Conservation (phyloP, 139 green algal genomes). For the Gonium pectorale region DNA sequence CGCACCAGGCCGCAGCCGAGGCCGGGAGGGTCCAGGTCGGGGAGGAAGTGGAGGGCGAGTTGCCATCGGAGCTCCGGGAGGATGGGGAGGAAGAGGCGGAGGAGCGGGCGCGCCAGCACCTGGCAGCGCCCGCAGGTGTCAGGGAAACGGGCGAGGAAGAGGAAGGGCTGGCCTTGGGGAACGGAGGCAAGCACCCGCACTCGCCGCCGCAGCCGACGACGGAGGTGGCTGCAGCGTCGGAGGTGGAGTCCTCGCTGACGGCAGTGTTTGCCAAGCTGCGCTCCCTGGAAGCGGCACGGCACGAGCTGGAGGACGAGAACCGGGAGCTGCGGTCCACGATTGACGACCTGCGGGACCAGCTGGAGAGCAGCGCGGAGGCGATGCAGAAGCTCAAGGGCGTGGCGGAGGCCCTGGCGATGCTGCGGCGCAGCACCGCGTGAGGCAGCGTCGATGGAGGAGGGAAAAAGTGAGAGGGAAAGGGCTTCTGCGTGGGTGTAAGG, state of each 20-base stretch:
- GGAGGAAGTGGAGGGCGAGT: not conserved
- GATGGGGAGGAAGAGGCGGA: not conserved
- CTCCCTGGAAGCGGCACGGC: conserved; percentile 8
- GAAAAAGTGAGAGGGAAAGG: too few relatives aligned
- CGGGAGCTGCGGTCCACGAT: conserved; percentile 18
- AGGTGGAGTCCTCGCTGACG: conserved; percentile 15
- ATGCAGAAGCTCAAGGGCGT: conserved; percentile 38
- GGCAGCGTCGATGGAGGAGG: too few relatives aligned
- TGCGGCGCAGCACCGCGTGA: conserved; percentile 16
- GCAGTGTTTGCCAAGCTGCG: conserved; percentile 26
- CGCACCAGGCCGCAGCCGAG: not conserved
- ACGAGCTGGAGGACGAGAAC: conserved; percentile 40
- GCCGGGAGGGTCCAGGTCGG: not conserved
- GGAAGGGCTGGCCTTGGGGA: not conserved
- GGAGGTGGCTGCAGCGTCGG: not conserved
- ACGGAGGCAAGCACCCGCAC: not conserved
- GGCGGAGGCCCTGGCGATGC: conserved; percentile 36
- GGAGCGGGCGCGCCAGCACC: not conserved
- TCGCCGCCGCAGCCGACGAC: not conserved
- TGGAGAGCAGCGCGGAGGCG: conserved; percentile 26
- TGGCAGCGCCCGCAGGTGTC: conserved; percentile 1
- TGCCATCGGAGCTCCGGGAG: too few relatives aligned
- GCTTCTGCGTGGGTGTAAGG: too few relatives aligned
- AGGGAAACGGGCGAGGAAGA: not conserved
- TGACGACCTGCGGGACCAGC: conserved; percentile 22